A percentile compares a stretch with the other conserved stretches of the same genome.
These are phyloP conservation scores for Suillus subalutaceus DNA, from an alignment of 768 basidiomycete genomes.

Conservation along the genomic window DNA sequence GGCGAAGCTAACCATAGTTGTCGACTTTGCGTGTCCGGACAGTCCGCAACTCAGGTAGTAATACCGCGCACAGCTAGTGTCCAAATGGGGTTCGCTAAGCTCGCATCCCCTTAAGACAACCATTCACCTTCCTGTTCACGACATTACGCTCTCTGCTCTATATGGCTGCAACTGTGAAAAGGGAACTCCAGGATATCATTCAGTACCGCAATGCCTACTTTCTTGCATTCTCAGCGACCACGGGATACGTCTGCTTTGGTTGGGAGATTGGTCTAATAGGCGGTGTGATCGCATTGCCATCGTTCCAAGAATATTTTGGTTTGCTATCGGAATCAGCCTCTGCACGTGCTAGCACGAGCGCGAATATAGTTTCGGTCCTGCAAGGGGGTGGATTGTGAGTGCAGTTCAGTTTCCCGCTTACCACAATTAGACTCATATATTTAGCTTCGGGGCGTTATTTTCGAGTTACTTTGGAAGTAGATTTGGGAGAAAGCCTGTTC, in stretches of 20 bases:
- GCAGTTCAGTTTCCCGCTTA: background rate
- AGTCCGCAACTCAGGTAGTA: background rate
- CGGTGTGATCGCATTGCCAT: slow-evolving; percentile 38
- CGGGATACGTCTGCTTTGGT: slow-evolving; percentile 38
- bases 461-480: slow-evolving; percentile 32
- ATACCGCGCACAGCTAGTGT: background rate
- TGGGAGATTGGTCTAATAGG: slow-evolving; percentile 43
- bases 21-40: too few relatives aligned
- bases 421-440: background rate
- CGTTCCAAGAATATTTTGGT: slow-evolving; percentile 40
- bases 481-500: slow-evolving; percentile 38
- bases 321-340: slow-evolving; percentile 28
- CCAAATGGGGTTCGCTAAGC: slow-evolving; percentile 4
- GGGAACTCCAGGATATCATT: slow-evolving; percentile 21
- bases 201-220: slow-evolving; percentile 39
- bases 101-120: background rate
- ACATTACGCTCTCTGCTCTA: background rate
- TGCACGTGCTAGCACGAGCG: slow-evolving; percentile 31
- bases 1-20: too few relatives aligned
- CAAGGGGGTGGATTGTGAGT: slow-evolving; percentile 40
- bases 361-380: slow-evolving; percentile 42
- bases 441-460: slow-evolving; percentile 32
- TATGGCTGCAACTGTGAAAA: slow-evolving; percentile 25
- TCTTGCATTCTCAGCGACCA: slow-evolving; percentile 36
- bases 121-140: background rate